Base-by-base conservation (phyloP, 2,329 filamentous ascomycete species). In the Akanthomyces dipterigenus region DNA sequence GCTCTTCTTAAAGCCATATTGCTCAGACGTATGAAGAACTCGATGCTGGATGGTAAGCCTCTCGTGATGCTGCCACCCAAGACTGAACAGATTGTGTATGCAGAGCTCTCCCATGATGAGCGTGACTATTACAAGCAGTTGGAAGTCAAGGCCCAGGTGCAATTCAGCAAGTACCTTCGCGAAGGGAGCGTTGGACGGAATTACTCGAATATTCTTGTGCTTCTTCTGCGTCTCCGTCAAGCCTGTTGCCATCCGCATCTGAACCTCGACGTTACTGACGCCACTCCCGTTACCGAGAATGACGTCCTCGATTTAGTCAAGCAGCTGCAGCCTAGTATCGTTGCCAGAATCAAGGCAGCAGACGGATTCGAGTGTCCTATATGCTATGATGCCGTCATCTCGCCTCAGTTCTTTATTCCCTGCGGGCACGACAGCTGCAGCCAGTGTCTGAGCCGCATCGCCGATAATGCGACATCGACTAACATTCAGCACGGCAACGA, bases 351-450 rank as follows among this genome's bases (percentile, higher is more conserved):
- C 69, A 88, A 78, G 66, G 70, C 69, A 1, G 70, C 72, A 1
- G 79, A 85, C 1, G 82, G 79, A 2, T 90, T 93, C 55, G 88
- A 93, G 70, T 96, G 92, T 68, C 90, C 90, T 0, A 86, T 95
- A 22, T 96, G 92, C 71, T 87, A 89, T 62, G 92, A 96, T 68
- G 86, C 80, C 2, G 84, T 88, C 7, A 79, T 82, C 16, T 92
- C 93, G 64, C 89, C 90, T 0, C 83, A 83, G 3, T 90, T 96
- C 64, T 88, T 93, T 71, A 80, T 91, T 56, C 91, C 91, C 1
- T 96, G 92, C 69, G 92, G 92, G 2, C 92, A 96, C 69, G 85
- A 88, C 63, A 86, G 86, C 26, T 96, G 92, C 72, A 77, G 82
- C 1, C 88, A 92, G 64, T 96, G 92, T 70, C 86, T 95, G 63